Conservation (phyloP, 2,329 filamentous ascomycete species). For the Aureobasidium sp. region DNA sequence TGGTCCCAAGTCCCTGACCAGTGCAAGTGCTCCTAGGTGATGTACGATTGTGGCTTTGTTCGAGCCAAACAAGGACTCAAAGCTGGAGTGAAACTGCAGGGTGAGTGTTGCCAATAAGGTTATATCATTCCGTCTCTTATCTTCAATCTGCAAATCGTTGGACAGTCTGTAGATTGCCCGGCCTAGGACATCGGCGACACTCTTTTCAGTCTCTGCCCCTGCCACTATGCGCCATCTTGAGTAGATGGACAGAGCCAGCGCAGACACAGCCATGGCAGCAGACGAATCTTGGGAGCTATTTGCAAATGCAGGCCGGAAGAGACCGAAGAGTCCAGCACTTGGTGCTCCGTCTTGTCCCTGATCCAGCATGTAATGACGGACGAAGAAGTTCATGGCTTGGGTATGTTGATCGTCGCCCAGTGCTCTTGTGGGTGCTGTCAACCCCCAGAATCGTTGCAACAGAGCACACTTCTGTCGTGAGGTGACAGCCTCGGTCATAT, state of each 20-base stretch:
- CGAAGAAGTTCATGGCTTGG: background rate
- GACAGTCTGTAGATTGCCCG: background rate
- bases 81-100: conserved; percentile 1
- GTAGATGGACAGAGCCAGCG: background rate
- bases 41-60: background rate
- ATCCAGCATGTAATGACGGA: background rate
- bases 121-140: background rate
- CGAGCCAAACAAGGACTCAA: background rate
- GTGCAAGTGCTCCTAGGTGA: background rate
- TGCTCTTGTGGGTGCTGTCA: background rate
- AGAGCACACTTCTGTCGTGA: background rate
- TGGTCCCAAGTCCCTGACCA: background rate
- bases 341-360: background rate
- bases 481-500: background rate
- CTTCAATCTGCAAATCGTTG: background rate
- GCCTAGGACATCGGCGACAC: background rate
- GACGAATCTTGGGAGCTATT: background rate
- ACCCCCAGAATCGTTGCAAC: background rate
- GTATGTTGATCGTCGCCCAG: background rate
- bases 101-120: background rate
- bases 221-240: background rate
- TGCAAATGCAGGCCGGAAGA: background rate
- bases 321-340: background rate
- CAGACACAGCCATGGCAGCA: background rate
- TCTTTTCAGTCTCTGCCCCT: background rate